These are phyloP conservation scores for Coemansia sp. DNA, from an alignment of 192 early-diverging fungal species.

Conservation along the genomic window DNA sequence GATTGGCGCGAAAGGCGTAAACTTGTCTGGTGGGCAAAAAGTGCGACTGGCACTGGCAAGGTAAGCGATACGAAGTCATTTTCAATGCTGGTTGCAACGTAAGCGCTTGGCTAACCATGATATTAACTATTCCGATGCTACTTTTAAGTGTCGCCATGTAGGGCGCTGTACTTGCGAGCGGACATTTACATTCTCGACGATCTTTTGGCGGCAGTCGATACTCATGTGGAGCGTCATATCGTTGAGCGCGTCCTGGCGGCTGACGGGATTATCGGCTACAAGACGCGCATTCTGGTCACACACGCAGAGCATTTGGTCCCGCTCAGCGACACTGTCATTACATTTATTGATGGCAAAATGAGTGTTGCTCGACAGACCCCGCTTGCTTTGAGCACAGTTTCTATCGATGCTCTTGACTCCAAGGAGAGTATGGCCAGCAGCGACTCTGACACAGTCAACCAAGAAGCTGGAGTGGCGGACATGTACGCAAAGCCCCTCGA, in stretches of 20 bases:
- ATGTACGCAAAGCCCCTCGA: background rate
- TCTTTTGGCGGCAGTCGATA: slow-evolving; percentile 67
- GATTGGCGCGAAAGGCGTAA: slow-evolving; percentile 61
- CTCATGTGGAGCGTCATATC: slow-evolving; percentile 60
- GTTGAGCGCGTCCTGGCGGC: slow-evolving; percentile 52
- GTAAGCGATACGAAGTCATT: slow-evolving; percentile 1
- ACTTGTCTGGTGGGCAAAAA: slow-evolving; percentile 65
- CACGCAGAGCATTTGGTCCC: slow-evolving; percentile 53
- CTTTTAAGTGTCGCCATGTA: background rate
- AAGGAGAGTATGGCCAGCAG: background rate
- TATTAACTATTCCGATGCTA: background rate
- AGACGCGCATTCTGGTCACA: slow-evolving; percentile 61
- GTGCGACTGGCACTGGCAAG: slow-evolving; percentile 64
- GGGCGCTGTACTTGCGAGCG: slow-evolving; percentile 63
- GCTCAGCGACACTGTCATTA: slow-evolving; percentile 23
- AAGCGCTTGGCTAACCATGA: background rate
- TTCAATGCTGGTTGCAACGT: background rate
- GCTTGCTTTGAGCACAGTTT: background rate
- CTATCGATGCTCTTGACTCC: background rate
- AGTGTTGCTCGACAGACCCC: slow-evolving; percentile 14
- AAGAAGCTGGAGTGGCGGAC: background rate
- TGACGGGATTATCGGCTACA: slow-evolving; percentile 33
- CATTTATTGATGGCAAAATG: slow-evolving; percentile 11
- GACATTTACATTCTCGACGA: slow-evolving; percentile 75
- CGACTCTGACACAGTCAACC: background rate